Conservation (phyloP, 495 filamentous ascomycete species). For the Aspergillus sparsus region DNA sequence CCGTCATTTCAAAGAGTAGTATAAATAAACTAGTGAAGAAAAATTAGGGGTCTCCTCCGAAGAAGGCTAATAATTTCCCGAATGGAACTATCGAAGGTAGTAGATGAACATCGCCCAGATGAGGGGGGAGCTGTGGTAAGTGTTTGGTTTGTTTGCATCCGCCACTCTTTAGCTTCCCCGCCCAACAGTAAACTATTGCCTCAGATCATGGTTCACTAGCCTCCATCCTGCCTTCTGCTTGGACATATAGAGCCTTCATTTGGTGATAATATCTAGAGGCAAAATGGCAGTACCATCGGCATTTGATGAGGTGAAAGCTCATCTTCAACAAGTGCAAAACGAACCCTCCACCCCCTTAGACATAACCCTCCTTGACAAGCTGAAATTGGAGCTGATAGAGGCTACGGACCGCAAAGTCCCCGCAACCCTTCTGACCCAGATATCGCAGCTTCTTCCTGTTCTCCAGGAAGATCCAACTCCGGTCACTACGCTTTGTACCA, state of each 20-base stretch:
- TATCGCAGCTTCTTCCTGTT: slow-evolving; percentile 47
- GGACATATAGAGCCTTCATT: not conserved
- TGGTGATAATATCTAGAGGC: not conserved
- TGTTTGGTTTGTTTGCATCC: slow-evolving; percentile 34
- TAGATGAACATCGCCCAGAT: slow-evolving; percentile 14
- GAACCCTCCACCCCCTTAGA: slow-evolving; percentile 22
- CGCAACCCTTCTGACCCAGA: slow-evolving; percentile 45
- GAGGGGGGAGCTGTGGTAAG: slow-evolving; percentile 8
- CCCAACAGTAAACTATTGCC: slow-evolving; percentile 1
- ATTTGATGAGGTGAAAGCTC: slow-evolving; percentile 38
- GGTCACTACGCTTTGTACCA: slow-evolving; percentile 45
- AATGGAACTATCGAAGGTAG: not conserved
- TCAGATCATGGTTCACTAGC: not conserved
- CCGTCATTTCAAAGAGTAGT: slow-evolving; percentile 27
- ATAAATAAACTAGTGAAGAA: not conserved
- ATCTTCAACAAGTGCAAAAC: slow-evolving; percentile 39
- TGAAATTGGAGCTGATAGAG: slow-evolving; percentile 46
- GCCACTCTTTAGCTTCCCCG: slow-evolving; percentile 20
- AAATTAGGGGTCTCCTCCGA: no score
- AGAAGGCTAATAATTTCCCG: not conserved
- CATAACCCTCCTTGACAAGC: slow-evolving; percentile 39
- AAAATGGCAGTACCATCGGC: slow-evolving; percentile 43
- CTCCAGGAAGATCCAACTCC: slow-evolving; percentile 55
- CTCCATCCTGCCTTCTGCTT: no score
- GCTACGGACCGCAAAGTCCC: slow-evolving; percentile 37